phyloP scores from a whole-genome alignment of 345 rosid species.

The Reutealis trisperma region DNA sequence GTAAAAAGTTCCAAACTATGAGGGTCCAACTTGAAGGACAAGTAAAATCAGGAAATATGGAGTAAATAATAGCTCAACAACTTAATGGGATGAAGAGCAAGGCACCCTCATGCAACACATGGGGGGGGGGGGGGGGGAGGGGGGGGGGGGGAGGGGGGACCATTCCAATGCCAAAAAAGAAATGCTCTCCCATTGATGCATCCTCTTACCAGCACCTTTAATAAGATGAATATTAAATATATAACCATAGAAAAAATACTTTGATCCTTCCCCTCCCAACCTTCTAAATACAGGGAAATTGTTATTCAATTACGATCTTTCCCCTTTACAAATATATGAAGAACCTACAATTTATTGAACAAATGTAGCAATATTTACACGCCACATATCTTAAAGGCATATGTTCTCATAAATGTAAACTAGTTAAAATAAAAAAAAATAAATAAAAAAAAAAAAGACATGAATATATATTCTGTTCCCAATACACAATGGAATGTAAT shows the following conservation, averaged over 20 bases:
- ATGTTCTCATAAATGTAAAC: neutral
- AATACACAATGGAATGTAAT: neutral
- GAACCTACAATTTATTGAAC: neutral
- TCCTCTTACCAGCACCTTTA: neutral
- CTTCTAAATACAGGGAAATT: too few relatives aligned
- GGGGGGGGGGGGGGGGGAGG: too few relatives aligned
- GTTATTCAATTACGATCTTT: neutral
- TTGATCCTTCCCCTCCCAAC: neutral
- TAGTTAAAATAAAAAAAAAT: neutral
- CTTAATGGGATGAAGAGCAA: neutral
- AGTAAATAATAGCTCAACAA: neutral
- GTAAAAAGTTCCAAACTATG: neutral
- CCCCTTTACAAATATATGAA: neutral
- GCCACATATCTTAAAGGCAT: neutral
- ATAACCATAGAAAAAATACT: neutral
- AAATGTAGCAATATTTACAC: neutral
- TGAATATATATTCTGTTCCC: neutral
- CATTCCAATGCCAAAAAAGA: neutral
- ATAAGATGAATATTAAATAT: neutral
- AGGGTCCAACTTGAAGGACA: neutral
- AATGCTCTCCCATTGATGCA: neutral
- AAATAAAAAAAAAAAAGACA: neutral
- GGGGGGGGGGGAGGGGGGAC: too few relatives aligned
- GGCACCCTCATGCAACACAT: neutral
- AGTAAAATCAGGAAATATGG: neutral